Base-by-base conservation (phyloP, 2,329 filamentous ascomycete genomes). In the Monosporascus sp. region DNA sequence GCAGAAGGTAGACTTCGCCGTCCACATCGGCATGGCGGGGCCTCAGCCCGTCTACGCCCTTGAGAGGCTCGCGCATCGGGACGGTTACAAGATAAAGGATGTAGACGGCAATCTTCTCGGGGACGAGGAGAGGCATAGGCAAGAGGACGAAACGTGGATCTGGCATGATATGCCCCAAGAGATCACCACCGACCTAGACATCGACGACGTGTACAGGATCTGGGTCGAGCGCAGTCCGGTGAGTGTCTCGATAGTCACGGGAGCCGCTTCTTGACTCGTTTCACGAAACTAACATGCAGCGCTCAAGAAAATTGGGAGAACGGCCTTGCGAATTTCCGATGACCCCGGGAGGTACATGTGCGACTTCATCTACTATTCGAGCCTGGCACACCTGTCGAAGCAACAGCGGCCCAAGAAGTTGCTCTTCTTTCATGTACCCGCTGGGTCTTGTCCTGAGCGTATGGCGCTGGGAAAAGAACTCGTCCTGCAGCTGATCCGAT, bases 11-110 rank as follows among this genome's bases (percentile, higher is more conserved):
- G 87, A 95, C 68, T 71, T 87, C 31, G 77, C 84, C 22, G 68
- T 96, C 4, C 90, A 95, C 68, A 87, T 95, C 49, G 90, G 90
- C 57, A 90, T 95, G 80, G 88, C 89, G 67, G 65, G 87, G 68
- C 63, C 81, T 72, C 60, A 78, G 68, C 61, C 83, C 15, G 69
- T 82, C 60, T 95, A 93, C 67, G 80, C 81, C 11, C 74, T 93
- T 8, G 90, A 96, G 72, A 78, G 81, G 11, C 75, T 80, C 37
- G 89, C 81, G 0, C 86, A 89, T 63, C 80, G 88, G 38, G 84
- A 89, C 60, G 86, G 86, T 4, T 96, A 95, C 70, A 71, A 72
- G 18, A 78, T 86, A 60, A 72, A 72, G 20, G 90, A 95, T 66
- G 81, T 91, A n/a, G 84, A 91, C 60, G 82, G 80, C 4, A 72